phyloP scores from a whole-genome alignment of 306 rosid genomes.

The Cucumis hystrix region DNA sequence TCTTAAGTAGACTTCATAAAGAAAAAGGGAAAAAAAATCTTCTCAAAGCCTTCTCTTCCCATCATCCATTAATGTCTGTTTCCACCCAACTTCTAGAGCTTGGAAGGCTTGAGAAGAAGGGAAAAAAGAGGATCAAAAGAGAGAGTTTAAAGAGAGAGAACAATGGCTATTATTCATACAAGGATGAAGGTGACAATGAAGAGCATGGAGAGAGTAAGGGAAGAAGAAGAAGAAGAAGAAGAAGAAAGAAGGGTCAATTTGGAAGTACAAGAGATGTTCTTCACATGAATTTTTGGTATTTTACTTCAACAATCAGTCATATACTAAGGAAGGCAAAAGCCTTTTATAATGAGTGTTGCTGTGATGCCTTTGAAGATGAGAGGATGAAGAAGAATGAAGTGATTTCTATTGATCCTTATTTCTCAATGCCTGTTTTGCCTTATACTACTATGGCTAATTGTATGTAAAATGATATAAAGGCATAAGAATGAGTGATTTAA shows the following conservation, averaged over 20 bases:
- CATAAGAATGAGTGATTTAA: not conserved
- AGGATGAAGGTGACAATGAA: not conserved
- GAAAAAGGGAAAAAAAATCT: not conserved
- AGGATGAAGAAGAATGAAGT: slow-evolving; percentile 17
- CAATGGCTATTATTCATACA: not conserved
- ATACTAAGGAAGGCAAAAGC: slow-evolving; percentile 32
- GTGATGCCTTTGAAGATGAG: slow-evolving; percentile 21
- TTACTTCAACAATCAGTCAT: slow-evolving; percentile 35
- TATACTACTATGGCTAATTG: not conserved
- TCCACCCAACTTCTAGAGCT: not conserved
- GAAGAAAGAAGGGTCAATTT: not conserved
- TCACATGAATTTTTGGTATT: slow-evolving; percentile 26
- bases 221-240: not conserved
- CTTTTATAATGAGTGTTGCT: slow-evolving; percentile 35
- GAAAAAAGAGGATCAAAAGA: not conserved
- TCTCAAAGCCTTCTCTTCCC: not conserved
- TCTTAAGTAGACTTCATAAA: not conserved
- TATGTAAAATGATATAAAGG: not conserved
- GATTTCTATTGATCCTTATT: slow-evolving; percentile 32
- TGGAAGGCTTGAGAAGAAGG: not conserved
- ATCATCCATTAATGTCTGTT: not conserved
- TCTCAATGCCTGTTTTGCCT: slow-evolving; percentile 40
- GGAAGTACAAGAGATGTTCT: slow-evolving; percentile 3
- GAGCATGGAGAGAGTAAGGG: not conserved
- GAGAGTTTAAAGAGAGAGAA: not conserved